A percentile compares a stretch with the other conserved stretches of the same genome.
phyloP scores from a whole-genome alignment of 2,329 filamentous ascomycete species.

The Pseudomassariella vexata region DNA sequence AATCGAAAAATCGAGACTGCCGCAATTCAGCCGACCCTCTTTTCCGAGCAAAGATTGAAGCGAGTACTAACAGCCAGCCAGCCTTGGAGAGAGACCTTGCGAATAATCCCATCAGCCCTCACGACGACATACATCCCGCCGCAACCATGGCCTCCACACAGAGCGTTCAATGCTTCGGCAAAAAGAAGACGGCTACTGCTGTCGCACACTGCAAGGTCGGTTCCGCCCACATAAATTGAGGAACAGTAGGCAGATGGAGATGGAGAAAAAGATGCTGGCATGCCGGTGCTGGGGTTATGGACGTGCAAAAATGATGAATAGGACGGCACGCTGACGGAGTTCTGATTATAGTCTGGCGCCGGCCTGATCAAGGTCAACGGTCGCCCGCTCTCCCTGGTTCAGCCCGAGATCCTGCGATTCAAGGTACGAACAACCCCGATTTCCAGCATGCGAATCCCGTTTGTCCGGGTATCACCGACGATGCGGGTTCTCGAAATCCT shows the following conservation, averaged over 20 bases:
- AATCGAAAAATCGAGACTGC: constrained; percentile 14
- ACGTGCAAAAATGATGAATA: constrained; percentile 9
- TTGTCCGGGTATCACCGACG: neutral
- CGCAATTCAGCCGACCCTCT: constrained; percentile 8
- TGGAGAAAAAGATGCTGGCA: constrained; percentile 1
- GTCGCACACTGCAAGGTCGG: constrained; percentile 91
- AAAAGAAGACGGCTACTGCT: constrained; percentile 87
- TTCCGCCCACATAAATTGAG: constrained; percentile 9
- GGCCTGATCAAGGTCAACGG: constrained; percentile 99
- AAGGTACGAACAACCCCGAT: constrained; percentile 62
- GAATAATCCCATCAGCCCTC: constrained; percentile 14
- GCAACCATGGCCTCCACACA: constrained; percentile 71
- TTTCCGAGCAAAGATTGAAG: constrained; percentile 3
- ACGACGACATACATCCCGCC: constrained; percentile 16
- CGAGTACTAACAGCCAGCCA: no score
- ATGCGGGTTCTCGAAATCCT: no score
- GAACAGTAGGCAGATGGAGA: constrained; percentile 3
- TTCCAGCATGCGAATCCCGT: neutral
- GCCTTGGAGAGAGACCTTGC: no score
- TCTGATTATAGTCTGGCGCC: constrained; percentile 18
- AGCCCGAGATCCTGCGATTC: constrained; percentile 96
- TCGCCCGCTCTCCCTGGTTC: constrained; percentile 86
- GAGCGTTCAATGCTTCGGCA: constrained; percentile 98
- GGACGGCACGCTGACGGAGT: constrained; percentile 10
- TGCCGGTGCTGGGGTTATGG: no score